Conservation (phyloP, 208 protist genomes). For the Acanthamoeba sp. region DNA sequence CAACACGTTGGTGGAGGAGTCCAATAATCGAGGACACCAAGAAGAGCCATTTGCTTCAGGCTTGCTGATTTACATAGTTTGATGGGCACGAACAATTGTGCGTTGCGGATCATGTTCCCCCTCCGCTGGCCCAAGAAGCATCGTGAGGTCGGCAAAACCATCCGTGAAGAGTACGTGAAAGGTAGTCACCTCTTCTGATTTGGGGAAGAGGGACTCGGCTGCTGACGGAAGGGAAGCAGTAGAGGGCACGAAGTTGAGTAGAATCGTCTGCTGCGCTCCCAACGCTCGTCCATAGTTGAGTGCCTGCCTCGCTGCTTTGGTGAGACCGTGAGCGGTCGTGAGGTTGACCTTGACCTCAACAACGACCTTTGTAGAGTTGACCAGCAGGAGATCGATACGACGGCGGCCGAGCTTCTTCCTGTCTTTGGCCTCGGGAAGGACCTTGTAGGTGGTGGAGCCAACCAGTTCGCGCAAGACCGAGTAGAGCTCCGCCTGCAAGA, state of each 20-base stretch:
- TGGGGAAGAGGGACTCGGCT: conserved; percentile 52
- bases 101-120: conserved; percentile 32
- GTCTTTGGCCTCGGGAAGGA: conserved; percentile 56
- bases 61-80: not conserved
- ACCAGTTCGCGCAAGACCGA: conserved; percentile 70
- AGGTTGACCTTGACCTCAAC: conserved; percentile 66
- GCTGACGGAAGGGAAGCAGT: conserved; percentile 45
- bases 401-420: conserved; percentile 49
- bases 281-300: conserved; percentile 70
- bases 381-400: conserved; percentile 55
- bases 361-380: conserved; percentile 42
- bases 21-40: too few relatives aligned
- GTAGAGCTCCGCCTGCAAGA: conserved; percentile 71
- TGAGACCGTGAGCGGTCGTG: conserved; percentile 38
- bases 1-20: too few relatives aligned
- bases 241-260: conserved; percentile 73
- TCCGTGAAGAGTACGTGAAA: conserved; percentile 75
- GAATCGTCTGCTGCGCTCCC: conserved; percentile 73
- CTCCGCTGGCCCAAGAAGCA: conserved; percentile 62
- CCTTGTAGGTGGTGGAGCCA: conserved; percentile 64
- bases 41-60: too few relatives aligned
- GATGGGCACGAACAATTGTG: conserved; percentile 66
- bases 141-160: conserved; percentile 66
- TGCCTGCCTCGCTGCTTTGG: conserved; percentile 34
- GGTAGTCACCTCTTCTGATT: conserved; percentile 54